These are phyloP conservation scores for Macrophomina pseudophaseolina DNA, from an alignment of 2,329 filamentous ascomycete species.

Conservation along the genomic window DNA sequence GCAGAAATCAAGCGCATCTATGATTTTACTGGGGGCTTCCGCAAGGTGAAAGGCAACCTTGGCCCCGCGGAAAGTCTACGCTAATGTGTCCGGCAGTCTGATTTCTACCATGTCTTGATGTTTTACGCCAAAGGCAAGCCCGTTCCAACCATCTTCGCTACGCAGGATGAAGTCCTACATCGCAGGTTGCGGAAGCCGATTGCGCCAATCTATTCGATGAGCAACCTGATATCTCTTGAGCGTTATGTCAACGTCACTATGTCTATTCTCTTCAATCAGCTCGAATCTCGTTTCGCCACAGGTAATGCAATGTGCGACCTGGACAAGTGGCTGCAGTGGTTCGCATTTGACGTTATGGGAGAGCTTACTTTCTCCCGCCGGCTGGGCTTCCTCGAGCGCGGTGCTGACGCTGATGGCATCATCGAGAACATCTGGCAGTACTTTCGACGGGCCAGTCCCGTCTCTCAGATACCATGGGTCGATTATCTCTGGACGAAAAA, in stretches of 20 bases:
- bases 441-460: slow-evolving; percentile 29
- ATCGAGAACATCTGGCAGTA: slow-evolving; percentile 28
- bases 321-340: slow-evolving; percentile 47
- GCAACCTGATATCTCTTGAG: slow-evolving; percentile 34
- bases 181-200: slow-evolving; percentile 17
- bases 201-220: slow-evolving; percentile 31
- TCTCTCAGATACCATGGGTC: slow-evolving; percentile 21
- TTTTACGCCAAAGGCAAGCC: not conserved
- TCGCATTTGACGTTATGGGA: slow-evolving; percentile 30
- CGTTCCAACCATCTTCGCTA: slow-evolving; percentile 1
- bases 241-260: slow-evolving; percentile 36
- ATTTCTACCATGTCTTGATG: slow-evolving; percentile 11
- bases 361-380: slow-evolving; percentile 28
- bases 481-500: slow-evolving; percentile 23
- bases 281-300: slow-evolving; percentile 27
- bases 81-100: not conserved
- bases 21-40: no score
- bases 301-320: slow-evolving; percentile 34
- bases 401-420: slow-evolving; percentile 21
- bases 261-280: slow-evolving; percentile 32
- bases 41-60: no score
- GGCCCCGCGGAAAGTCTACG: no score
- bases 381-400: slow-evolving; percentile 29
- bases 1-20: slow-evolving; percentile 73
- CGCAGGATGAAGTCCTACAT: slow-evolving; percentile 32